Percentiles rank a stretch among this genome's conserved stretches.
These are phyloP conservation scores for Inga laurina DNA, from an alignment of 306 rosid genomes.

Conservation along the genomic window DNA sequence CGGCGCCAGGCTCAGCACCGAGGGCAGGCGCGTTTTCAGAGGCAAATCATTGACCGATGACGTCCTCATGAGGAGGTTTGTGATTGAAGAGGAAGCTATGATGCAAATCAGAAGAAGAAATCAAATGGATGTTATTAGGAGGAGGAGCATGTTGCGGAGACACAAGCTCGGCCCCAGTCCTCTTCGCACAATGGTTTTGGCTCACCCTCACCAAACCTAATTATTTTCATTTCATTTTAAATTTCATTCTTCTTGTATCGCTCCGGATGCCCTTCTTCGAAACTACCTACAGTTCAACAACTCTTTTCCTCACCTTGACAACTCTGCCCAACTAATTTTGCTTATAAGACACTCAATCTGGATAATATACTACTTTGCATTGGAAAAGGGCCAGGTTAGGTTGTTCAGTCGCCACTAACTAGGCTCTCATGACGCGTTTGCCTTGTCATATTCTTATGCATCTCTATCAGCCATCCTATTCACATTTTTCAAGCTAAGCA, in stretches of 20 bases:
- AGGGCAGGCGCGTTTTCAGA: constrained; percentile 71
- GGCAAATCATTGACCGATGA: constrained; percentile 92
- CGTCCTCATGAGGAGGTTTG: constrained; percentile 91
- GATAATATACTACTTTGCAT: constrained; percentile 41
- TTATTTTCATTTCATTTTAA: not conserved
- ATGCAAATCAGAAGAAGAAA: constrained; percentile 87
- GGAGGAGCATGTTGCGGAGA: constrained; percentile 63
- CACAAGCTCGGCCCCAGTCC: constrained; percentile 88
- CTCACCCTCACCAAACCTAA: constrained; percentile 34
- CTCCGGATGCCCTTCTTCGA: no score
- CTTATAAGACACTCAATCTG: constrained; percentile 66
- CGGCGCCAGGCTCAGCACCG: constrained; percentile 62
- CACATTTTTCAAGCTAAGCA: not conserved
- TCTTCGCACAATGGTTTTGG: constrained; percentile 79
- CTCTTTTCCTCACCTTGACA: constrained; percentile 3
- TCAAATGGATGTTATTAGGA: constrained; percentile 85
- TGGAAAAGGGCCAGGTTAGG: constrained; percentile 46
- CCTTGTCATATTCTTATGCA: not conserved
- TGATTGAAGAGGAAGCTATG: constrained; percentile 94
- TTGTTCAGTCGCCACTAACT: constrained; percentile 34
- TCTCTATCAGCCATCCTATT: not conserved
- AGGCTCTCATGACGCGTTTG: constrained; percentile 21
- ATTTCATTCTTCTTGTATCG: not conserved
- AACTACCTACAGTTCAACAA: not conserved
- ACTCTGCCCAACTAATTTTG: constrained; percentile 43